These are phyloP conservation scores for Omphalotus guepiniiformis DNA, from an alignment of 768 basidiomycete species.

Conservation along the genomic window DNA sequence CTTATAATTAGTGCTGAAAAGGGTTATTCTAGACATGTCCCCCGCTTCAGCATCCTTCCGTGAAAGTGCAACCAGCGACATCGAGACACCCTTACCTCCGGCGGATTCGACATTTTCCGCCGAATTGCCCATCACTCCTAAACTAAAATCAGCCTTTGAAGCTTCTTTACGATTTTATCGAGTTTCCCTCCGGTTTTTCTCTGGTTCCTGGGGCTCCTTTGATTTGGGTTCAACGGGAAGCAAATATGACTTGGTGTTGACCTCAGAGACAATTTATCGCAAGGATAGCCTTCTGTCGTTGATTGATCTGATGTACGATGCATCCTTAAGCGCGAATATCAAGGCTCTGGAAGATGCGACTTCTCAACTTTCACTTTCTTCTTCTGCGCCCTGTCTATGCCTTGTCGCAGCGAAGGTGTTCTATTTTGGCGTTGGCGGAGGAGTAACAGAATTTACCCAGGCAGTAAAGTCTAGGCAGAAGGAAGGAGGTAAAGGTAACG, in stretches of 20 bases:
- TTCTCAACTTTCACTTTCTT: slow-evolving; percentile 1
- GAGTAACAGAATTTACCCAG: slow-evolving; percentile 67
- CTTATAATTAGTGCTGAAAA: neutral
- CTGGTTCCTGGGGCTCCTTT: slow-evolving; percentile 75
- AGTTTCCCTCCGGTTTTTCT: slow-evolving; percentile 69
- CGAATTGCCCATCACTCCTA: slow-evolving; percentile 62
- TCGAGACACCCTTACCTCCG: slow-evolving; percentile 12
- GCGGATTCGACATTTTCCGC: slow-evolving; percentile 36
- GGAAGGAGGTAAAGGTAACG: slow-evolving; percentile 30
- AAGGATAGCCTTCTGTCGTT: slow-evolving; percentile 59
- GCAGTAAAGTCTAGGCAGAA: slow-evolving; percentile 32
- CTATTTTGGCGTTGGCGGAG: slow-evolving; percentile 95
- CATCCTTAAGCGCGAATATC: slow-evolving; percentile 17
- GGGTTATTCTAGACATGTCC: slow-evolving; percentile 49
- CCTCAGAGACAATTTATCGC: slow-evolving; percentile 92
- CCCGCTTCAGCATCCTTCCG: slow-evolving; percentile 49
- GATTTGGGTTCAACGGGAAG: slow-evolving; percentile 28
- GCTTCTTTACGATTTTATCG: slow-evolving; percentile 48
- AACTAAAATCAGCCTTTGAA: slow-evolving; percentile 62
- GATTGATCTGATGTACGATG: slow-evolving; percentile 43
- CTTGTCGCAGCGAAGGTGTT: slow-evolving; percentile 89
- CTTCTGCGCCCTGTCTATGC: slow-evolving; percentile 33
- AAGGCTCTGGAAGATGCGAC: neutral
- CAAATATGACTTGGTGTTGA: slow-evolving; percentile 69
- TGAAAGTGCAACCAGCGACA: slow-evolving; percentile 23